phyloP scores from a whole-genome alignment of 441 rosid genomes.

The Sinapis alba region DNA sequence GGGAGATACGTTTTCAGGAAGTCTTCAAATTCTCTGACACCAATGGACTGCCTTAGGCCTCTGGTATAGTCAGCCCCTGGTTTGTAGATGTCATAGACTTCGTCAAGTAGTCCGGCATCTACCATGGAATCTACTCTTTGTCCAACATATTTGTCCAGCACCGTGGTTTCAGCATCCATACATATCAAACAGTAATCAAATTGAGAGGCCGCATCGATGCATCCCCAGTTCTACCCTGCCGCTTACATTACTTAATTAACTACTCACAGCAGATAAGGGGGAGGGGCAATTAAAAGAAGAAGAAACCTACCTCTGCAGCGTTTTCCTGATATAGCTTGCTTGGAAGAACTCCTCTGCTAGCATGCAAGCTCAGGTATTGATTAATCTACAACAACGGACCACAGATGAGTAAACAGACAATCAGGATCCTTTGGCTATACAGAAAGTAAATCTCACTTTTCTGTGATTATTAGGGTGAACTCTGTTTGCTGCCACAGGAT shows the following conservation, averaged over 20 bases:
- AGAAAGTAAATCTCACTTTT: conserved; percentile 53
- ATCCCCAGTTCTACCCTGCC: conserved; percentile 99
- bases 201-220: conserved; percentile 51
- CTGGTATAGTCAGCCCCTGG: conserved; percentile 69
- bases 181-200: conserved; percentile 77
- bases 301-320: conserved; percentile 63
- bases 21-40: conserved; percentile 78
- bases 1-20: conserved; percentile 51
- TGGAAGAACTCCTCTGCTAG: conserved; percentile 69
- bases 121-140: conserved; percentile 87
- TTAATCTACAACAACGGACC: conserved; percentile 54
- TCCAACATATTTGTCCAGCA: conserved; percentile 73
- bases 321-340: conserved; percentile 76
- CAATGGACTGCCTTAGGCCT: conserved; percentile 87
- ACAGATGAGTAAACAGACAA: neutral
- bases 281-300: neutral
- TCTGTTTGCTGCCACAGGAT: conserved; percentile 90
- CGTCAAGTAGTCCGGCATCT: conserved; percentile 71
- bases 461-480: conserved; percentile 87
- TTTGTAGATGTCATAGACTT: conserved; percentile 73
- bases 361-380: conserved; percentile 69
- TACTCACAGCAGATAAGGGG: conserved; percentile 3
- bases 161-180: conserved; percentile 62
- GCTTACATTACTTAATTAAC: conserved; percentile 38
- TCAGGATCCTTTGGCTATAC: neutral